Conservation (phyloP, 352 stramenopile genomes). For the Globisporangium polare region DNA sequence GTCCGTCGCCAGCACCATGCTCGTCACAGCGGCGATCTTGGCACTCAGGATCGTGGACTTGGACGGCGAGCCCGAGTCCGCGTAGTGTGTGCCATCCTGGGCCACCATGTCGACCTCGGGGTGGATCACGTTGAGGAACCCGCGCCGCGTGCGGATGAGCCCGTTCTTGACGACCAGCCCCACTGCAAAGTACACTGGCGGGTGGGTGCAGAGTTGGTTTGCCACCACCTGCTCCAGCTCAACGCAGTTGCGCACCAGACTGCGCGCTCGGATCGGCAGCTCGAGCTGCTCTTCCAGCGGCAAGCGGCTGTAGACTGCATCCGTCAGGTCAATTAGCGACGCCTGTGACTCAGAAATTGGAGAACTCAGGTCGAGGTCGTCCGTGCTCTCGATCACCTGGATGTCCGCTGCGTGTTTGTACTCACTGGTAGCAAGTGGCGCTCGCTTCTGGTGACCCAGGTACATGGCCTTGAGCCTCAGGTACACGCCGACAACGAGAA, state of each 20-base stretch:
- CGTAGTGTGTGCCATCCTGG: constrained; percentile 18
- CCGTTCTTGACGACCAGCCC: constrained; percentile 40
- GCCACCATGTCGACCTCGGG: constrained; percentile 34
- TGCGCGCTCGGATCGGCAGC: constrained; percentile 38
- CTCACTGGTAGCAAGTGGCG: background rate
- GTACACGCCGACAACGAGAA: constrained; percentile 1
- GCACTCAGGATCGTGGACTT: constrained; percentile 2
- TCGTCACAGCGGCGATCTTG: constrained; percentile 3
- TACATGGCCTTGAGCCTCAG: constrained; percentile 4
- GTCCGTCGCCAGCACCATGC: constrained; percentile 8
- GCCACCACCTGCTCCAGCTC: constrained; percentile 26
- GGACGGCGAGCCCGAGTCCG: constrained; percentile 3
- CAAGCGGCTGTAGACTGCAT: constrained; percentile 38
- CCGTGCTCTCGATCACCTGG: constrained; percentile 12
- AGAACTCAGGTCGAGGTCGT: constrained; percentile 9
- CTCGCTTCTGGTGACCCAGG: background rate
- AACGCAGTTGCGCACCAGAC: constrained; percentile 38
- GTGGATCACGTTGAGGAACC: constrained; percentile 53
- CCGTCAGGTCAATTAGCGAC: background rate
- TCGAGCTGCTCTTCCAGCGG: constrained; percentile 46
- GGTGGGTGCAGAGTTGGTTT: constrained; percentile 34
- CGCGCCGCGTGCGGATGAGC: constrained; percentile 41
- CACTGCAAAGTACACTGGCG: constrained; percentile 50
- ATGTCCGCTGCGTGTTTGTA: constrained; percentile 6
- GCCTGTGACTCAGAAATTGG: background rate